Evolutionary conservation across 352 stramenopile genomes (phyloP).

Genomic region (Globisporangium barbulae): DNA sequence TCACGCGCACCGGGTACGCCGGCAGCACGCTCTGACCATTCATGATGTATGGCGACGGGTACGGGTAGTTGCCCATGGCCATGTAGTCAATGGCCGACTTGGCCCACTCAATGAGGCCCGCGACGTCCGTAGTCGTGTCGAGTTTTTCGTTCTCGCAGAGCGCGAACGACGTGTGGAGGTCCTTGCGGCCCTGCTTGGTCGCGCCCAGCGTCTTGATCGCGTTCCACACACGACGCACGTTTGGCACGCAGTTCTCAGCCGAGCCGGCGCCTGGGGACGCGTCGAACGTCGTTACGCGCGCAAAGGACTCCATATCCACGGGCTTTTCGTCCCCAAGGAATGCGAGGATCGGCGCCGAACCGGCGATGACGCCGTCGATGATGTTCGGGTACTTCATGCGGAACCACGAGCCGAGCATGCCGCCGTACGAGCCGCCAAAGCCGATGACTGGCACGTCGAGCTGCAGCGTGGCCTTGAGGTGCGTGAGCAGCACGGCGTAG

Average conservation of each 20-base stretch:
- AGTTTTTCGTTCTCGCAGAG: conserved; percentile 56
- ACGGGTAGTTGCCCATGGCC: conserved; percentile 96
- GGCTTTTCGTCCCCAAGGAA: conserved; percentile 60
- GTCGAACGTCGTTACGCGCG: conserved; percentile 54
- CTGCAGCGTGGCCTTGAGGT: conserved; percentile 48
- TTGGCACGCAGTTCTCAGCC: conserved; percentile 62
- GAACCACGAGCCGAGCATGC: conserved; percentile 92
- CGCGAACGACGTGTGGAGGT: conserved; percentile 36
- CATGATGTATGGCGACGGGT: conserved; percentile 94
- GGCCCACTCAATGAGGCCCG: conserved; percentile 54
- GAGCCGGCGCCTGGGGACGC: conserved; percentile 66
- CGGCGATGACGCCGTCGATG: conserved; percentile 89
- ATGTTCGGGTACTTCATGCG: conserved; percentile 92
- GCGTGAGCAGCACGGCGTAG: conserved; percentile 67
- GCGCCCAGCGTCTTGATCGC: conserved; percentile 50
- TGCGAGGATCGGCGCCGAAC: conserved; percentile 84
- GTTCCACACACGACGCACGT: conserved; percentile 69
- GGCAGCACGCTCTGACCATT: conserved; percentile 84
- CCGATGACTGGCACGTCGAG: conserved; percentile 75
- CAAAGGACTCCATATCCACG: conserved; percentile 68
- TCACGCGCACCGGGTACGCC: conserved; percentile 86
- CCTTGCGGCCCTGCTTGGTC: conserved; percentile 39
- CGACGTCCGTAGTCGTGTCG: conserved; percentile 40
- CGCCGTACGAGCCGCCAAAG: conserved; percentile 93
- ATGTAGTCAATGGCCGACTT: conserved; percentile 89